Evolutionary conservation across 495 filamentous ascomycete species (phyloP), one percentile per base, ranked within the genome.

Genomic region (Sabuloglossum arenarium): DNA sequence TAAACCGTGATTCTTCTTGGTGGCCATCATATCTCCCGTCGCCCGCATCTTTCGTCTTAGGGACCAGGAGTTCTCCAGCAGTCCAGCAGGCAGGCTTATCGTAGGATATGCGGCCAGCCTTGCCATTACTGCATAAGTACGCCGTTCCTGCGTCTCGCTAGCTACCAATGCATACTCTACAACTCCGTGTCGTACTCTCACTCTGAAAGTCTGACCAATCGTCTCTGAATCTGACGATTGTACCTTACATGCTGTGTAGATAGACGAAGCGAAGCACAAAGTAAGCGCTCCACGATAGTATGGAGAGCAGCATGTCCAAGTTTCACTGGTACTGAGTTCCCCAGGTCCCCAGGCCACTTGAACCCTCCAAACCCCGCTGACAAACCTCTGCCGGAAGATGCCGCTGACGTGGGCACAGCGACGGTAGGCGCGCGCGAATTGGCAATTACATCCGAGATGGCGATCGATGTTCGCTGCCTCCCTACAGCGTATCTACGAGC

Each of bases 71-170:
- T n/a, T 37, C 34, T 6, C 2, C 34, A 14, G 16, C 11, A 11
- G 11, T 4, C 30, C 9, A 6, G 34, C 34, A 37, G 16, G 12
- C 34, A 37, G 34, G 34, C 34, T 37, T 37, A 14, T 37, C 34
- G 34, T 37, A 14, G 34, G 34, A 37, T 14, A 37, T 37, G 34
- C 34, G 34, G 34, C 5, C 11, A 14, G 34, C 34, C 34, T 32
- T 37, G 34, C 1, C 12, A 14, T 14, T 37, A 14, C 34, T 37
- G 34, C 34, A 37, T 37, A 14, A 37, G 34, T 1, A 10, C 28
- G 21, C 28, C 29, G 51, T 54, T 39, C 29, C 51, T 54, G 51
- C 51, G 19, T 54, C 51, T 39, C 28, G 51, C 29, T 54, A 39
- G 14, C 29, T 54, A 23, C 29, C 23, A 54, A 23, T 28, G 14